A percentile compares a stretch with the other conserved stretches of the same genome.
These are phyloP conservation scores for Phytophthora megakarya DNA, from an alignment of 352 stramenopile species.

Conservation along the genomic window DNA sequence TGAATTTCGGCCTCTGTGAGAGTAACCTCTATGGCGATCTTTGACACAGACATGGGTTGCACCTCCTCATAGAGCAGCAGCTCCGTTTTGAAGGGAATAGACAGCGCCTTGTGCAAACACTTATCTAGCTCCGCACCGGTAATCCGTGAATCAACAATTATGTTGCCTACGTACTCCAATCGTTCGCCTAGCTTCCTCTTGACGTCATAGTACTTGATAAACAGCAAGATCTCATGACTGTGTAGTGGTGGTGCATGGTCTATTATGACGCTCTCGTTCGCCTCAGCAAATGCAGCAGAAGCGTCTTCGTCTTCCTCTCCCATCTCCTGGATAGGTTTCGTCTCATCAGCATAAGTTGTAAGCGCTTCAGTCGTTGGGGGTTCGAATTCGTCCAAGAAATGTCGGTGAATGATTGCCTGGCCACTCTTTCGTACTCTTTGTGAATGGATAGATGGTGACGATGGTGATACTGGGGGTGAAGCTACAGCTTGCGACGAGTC, in stretches of 20 bases:
- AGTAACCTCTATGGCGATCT: slow-evolving; percentile 57
- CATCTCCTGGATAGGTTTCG: slow-evolving; percentile 26
- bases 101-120: slow-evolving; percentile 56
- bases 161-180: slow-evolving; percentile 80
- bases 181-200: slow-evolving; percentile 62
- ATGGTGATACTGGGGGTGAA: slow-evolving; percentile 15
- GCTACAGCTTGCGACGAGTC: slow-evolving; percentile 5
- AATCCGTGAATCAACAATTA: slow-evolving; percentile 67
- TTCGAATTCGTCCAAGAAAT: slow-evolving; percentile 71
- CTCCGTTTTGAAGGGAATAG: slow-evolving; percentile 53
- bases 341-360: slow-evolving; percentile 24
- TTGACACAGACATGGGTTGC: slow-evolving; percentile 60
- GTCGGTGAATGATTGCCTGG: slow-evolving; percentile 40
- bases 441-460: slow-evolving; percentile 26
- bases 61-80: slow-evolving; percentile 81
- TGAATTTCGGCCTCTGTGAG: slow-evolving; percentile 72
- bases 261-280: slow-evolving; percentile 8
- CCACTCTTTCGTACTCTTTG: slow-evolving; percentile 1
- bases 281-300: slow-evolving; percentile 11
- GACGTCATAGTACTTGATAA: slow-evolving; percentile 86
- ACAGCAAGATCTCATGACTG: slow-evolving; percentile 72
- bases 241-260: slow-evolving; percentile 28
- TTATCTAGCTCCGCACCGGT: slow-evolving; percentile 60
- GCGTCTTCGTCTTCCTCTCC: slow-evolving; percentile 25
- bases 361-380: slow-evolving; percentile 35